Conservation (phyloP, 108 stramenopile species). For the Discostella pseudostelligera region DNA sequence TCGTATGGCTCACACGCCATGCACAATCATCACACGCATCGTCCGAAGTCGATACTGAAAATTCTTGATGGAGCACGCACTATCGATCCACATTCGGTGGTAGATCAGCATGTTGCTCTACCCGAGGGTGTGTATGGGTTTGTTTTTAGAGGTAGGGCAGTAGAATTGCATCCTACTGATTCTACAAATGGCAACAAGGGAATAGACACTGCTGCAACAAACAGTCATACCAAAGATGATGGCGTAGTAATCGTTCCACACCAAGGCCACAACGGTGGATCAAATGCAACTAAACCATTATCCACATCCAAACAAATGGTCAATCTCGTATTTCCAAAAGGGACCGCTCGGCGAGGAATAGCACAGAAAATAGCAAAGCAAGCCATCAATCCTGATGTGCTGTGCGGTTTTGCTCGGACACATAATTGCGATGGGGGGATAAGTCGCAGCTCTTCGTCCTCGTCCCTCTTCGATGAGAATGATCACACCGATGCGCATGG, state of each 20-base stretch:
- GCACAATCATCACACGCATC: conserved; percentile 48
- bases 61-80: conserved; percentile 65
- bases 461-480: conserved; percentile 29
- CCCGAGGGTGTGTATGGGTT: conserved; percentile 76
- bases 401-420: conserved; percentile 25
- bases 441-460: conserved; percentile 25
- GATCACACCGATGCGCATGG: background rate
- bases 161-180: conserved; percentile 18
- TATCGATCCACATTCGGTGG: conserved; percentile 75
- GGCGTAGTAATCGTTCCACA: conserved; percentile 20
- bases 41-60: conserved; percentile 42
- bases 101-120: conserved; percentile 82
- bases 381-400: conserved; percentile 39
- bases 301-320: conserved; percentile 31
- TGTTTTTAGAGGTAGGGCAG: conserved; percentile 74
- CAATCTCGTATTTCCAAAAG: conserved; percentile 43
- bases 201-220: background rate
- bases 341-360: conserved; percentile 28
- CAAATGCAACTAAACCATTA: conserved; percentile 14
- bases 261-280: background rate
- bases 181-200: background rate
- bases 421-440: conserved; percentile 23
- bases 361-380: conserved; percentile 45
- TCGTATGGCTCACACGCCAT: background rate
- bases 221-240: background rate